Percentiles rank a stretch among this genome's conserved stretches.
phyloP scores from a whole-genome alignment of 176 grass and related monocot genomes.

The Secale cereale region DNA sequence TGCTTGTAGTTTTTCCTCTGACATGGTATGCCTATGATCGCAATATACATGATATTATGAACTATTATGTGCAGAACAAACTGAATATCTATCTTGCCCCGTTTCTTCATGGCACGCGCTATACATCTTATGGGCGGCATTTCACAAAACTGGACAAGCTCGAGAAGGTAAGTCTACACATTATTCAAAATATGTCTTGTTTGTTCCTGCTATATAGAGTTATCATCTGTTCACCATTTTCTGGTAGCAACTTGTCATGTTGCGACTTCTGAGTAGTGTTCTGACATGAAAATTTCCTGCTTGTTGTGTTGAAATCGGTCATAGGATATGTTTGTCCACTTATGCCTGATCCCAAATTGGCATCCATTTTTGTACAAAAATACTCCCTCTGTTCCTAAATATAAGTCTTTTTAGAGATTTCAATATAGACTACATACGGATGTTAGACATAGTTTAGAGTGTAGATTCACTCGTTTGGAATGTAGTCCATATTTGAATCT shows the following conservation, averaged over 20 bases:
- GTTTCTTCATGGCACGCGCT: constrained; percentile 73
- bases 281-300: background rate
- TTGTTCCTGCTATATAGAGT: background rate
- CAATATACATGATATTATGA: background rate
- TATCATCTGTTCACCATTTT: background rate
- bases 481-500: no score
- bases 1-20: background rate
- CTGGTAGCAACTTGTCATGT: background rate
- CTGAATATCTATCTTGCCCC: constrained; percentile 57
- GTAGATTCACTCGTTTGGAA: no score
- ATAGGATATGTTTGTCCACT: background rate
- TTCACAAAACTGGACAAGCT: constrained; percentile 72
- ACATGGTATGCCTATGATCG: background rate
- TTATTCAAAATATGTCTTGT: background rate
- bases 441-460: no score
- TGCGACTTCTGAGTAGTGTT: background rate
- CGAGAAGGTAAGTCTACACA: constrained; percentile 30
- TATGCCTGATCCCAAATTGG: background rate
- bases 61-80: constrained; percentile 46
- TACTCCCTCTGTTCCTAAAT: no score
- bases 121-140: constrained; percentile 78
- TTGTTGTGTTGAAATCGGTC: background rate
- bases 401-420: no score
- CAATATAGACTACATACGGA: no score
- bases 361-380: background rate